These are phyloP conservation scores for Botryosphaeria dothidea DNA, from an alignment of 2,329 filamentous ascomycete species.

Conservation along the genomic window DNA sequence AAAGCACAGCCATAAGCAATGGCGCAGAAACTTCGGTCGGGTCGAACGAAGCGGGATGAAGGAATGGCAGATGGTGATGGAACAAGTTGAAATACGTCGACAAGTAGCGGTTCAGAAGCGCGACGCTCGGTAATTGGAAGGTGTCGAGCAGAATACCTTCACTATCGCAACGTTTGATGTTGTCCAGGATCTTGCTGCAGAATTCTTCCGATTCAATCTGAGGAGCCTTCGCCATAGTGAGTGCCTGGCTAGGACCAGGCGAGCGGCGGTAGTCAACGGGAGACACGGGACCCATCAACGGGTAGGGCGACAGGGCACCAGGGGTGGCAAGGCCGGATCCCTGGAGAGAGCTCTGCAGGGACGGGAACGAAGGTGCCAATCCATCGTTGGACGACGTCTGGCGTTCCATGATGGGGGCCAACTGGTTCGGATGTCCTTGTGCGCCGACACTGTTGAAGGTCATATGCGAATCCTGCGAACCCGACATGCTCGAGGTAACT, in stretches of 20 bases:
- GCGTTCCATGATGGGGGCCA: conserved; percentile 70
- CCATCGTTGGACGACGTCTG: conserved; percentile 54
- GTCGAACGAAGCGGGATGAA: conserved; percentile 89
- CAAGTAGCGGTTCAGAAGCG: conserved; percentile 85
- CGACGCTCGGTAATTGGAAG: conserved; percentile 80
- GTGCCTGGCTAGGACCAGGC: conserved; percentile 65
- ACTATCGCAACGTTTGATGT: conserved; percentile 77
- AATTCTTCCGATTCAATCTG: conserved; percentile 84
- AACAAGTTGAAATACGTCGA: conserved; percentile 97
- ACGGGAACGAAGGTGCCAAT: conserved; percentile 66
- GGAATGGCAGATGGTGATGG: conserved; percentile 93
- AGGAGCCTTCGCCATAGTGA: conserved; percentile 69
- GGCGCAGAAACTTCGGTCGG: conserved; percentile 79
- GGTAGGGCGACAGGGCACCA: conserved; percentile 72
- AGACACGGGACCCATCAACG: conserved; percentile 66
- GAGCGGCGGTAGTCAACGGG: conserved; percentile 70
- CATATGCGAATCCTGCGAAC: conserved; percentile 62
- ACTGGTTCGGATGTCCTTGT: conserved; percentile 61
- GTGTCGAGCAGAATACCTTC: conserved; percentile 83
- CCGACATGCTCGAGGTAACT: conserved; percentile 64
- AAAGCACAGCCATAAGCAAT: conserved; percentile 83
- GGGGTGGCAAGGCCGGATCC: conserved; percentile 70
- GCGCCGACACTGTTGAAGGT: conserved; percentile 62
- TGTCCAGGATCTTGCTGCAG: conserved; percentile 79
- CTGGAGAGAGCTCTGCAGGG: conserved; percentile 70